Conservation (phyloP, 108 stramenopile species). For the Pseudonitzschia multiseries region DNA sequence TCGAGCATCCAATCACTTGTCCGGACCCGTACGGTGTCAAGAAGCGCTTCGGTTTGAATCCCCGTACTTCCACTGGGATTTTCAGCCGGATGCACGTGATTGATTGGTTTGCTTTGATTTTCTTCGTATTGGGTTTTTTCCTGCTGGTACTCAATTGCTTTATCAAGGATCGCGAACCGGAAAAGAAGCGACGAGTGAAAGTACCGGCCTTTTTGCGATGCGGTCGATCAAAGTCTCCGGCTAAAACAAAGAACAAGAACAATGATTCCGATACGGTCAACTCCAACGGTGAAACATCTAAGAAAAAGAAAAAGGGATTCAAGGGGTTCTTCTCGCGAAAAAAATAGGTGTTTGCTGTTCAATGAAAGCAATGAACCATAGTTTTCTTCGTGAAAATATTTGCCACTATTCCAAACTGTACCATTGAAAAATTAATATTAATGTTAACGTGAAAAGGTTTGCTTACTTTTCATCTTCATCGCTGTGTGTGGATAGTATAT, state of each 20-base stretch:
- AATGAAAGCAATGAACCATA: no score
- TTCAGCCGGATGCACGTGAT: constrained; percentile 20
- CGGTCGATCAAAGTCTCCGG: no score
- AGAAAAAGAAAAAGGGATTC: constrained; percentile 7
- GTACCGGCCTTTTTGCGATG: neutral
- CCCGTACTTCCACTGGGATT: constrained; percentile 6
- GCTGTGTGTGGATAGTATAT: no score
- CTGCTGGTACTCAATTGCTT: constrained; percentile 12
- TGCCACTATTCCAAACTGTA: no score
- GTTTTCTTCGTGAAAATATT: no score
- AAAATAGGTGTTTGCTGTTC: neutral
- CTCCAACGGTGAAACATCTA: neutral
- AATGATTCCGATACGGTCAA: neutral
- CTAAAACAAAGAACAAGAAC: neutral
- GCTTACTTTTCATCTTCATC: no score
- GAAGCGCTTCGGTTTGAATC: constrained; percentile 9
- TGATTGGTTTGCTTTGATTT: constrained; percentile 14
- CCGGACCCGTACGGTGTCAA: constrained; percentile 28
- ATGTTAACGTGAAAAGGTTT: no score
- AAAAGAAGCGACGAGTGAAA: neutral
- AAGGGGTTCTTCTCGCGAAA: constrained; percentile 7
- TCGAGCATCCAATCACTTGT: constrained; percentile 26
- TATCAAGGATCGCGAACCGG: constrained; percentile 17
- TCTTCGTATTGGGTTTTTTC: constrained; percentile 14
- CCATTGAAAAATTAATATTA: no score